Evolutionary conservation across 2,329 filamentous ascomycete species (phyloP), one percentile per base, ranked within the genome.

Genomic region (Nemania serpens): DNA sequence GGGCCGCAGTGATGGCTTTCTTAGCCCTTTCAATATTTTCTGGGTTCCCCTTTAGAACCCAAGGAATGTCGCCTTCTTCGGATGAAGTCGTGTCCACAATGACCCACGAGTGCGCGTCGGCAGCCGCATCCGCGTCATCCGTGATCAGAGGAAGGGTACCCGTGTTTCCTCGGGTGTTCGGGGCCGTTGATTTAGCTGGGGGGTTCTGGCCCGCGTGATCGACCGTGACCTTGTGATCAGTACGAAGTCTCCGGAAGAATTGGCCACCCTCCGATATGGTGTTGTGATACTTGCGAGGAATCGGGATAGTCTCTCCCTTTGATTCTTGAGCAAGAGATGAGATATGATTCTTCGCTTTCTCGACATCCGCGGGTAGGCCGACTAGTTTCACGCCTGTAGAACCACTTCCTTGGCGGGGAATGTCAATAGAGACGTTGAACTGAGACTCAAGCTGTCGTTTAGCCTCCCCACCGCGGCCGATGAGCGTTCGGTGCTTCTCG

Each of bases 231-330:
- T 91, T 89, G 77, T 91, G 84, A 72, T 97, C 91, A 75, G 88
- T 93, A 66, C 90, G 88, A 43, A 99, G 87, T 70, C 88, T 90
- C 67, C 94, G 91, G 90, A 98, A 97, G 79, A 98, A 91, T 69
- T 93, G 89, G 1, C 94, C 95, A 66, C 94, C 93, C 74, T 97
- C 94, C 54, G 91, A 86, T 68, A 99, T 84, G 61, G 83, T 79
- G 74, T 98, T 91, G 79, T 99, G 95, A 62, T 95, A 81, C 69
- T 88, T 86, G 61, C 88, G 86, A 11, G 95, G 94, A 9, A 99
- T 85, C 69, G 90, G 84, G n/a, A 98, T 77, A 0, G 90, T 95
- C 81, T 95, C 92, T 63, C 91, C 91, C 74, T 95, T 89, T 73
- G 94, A 90, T 68, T 93, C 89, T 81, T 96, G 94, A 65, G 93